These are phyloP conservation scores for Cucumis hystrix DNA, from an alignment of 306 rosid species.

Conservation along the genomic window DNA sequence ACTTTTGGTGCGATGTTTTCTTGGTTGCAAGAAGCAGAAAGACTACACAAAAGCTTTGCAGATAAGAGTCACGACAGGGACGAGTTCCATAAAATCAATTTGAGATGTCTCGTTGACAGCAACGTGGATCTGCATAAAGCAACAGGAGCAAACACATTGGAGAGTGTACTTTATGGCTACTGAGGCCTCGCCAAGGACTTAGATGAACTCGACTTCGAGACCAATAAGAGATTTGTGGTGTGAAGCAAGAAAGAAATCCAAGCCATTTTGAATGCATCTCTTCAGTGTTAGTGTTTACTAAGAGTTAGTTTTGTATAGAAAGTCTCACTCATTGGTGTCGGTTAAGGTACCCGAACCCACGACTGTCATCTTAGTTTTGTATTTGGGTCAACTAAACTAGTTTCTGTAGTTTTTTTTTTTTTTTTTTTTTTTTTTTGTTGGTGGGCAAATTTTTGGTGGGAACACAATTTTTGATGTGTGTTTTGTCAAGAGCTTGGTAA, in stretches of 20 bases:
- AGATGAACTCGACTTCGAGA: constrained; percentile 21
- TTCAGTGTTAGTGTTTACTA: not conserved
- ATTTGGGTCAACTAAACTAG: not conserved
- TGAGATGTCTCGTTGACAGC: constrained; percentile 1
- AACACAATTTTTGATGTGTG: not conserved
- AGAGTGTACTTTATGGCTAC: constrained; percentile 20
- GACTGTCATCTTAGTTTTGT: not conserved
- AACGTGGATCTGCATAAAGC: not conserved
- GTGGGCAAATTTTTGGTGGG: not conserved
- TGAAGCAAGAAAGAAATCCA: constrained; percentile 30
- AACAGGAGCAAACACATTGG: not conserved
- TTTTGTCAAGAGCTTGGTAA: not conserved
- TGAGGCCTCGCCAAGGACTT: constrained; percentile 24
- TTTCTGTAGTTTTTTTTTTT: not conserved
- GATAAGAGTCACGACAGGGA: constrained; percentile 18
- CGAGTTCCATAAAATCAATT: constrained; percentile 8
- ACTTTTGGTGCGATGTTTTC: constrained; percentile 19
- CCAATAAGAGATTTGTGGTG: constrained; percentile 14
- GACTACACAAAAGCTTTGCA: constrained; percentile 15
- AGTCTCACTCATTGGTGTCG: not conserved
- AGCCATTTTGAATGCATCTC: constrained; percentile 9
- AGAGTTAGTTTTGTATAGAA: not conserved
- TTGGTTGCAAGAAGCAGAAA: constrained; percentile 27
- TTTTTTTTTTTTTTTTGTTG: not conserved
- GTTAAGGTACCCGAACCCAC: not conserved